phyloP scores from a whole-genome alignment of 2,329 filamentous ascomycete species.

The Colletotrichum sp. region DNA sequence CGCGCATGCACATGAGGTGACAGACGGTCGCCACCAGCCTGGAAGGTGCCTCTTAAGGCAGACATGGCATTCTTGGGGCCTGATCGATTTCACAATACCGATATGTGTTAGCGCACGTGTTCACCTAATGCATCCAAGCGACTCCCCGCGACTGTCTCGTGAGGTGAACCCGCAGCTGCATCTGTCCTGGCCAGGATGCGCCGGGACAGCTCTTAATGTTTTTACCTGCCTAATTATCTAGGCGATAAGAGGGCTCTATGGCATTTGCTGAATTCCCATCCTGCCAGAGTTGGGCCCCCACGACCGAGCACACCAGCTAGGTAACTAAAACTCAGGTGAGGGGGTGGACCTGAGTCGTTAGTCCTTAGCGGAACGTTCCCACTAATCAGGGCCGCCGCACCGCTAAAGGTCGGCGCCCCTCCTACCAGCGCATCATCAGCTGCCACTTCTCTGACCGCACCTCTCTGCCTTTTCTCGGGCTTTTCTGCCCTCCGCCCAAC shows the following conservation, averaged over 20 bases:
- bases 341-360: neutral
- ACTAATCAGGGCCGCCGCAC: slow-evolving; percentile 13
- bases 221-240: neutral
- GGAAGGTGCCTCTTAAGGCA: neutral
- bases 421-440: neutral
- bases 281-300: neutral
- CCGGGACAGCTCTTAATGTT: neutral
- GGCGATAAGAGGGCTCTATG: neutral
- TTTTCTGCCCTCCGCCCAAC: neutral
- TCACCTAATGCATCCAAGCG: neutral
- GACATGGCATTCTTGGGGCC: neutral
- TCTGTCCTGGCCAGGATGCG: neutral
- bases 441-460: neutral
- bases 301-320: neutral
- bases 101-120: neutral
- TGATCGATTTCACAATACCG: neutral
- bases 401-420: slow-evolving; percentile 8
- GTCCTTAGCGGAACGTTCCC: slow-evolving; percentile 9
- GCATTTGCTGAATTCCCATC: slow-evolving; percentile 12
- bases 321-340: neutral
- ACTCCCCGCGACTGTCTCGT: neutral
- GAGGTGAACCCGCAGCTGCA: neutral
- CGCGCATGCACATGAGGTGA: neutral
- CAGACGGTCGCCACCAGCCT: neutral
- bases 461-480: neutral